Percentiles rank a stretch among this genome's conserved stretches.
These are phyloP conservation scores for Tulasnella sp. DNA, from an alignment of 768 basidiomycete genomes.

Conservation along the genomic window DNA sequence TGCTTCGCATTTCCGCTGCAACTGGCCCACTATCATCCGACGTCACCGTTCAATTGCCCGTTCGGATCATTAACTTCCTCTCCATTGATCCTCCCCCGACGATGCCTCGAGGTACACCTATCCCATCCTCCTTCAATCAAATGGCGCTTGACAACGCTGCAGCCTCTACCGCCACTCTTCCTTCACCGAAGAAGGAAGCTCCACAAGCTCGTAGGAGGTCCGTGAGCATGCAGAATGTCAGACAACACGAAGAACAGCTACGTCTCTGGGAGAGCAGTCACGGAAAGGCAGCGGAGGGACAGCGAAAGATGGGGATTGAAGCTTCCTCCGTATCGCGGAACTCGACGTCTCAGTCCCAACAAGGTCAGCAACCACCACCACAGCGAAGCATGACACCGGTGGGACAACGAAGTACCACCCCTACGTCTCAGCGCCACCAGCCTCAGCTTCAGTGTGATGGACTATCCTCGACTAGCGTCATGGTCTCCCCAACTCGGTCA, in stretches of 20 bases:
- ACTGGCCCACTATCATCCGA: conserved; percentile 50
- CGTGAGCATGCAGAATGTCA: not conserved
- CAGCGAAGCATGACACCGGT: not conserved
- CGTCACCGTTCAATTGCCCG: conserved; percentile 57
- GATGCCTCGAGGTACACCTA: not conserved
- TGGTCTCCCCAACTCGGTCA: not conserved
- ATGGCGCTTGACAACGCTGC: not conserved
- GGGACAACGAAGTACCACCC: not conserved
- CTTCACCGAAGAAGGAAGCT: not conserved
- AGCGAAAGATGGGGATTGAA: not conserved
- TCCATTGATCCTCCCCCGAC: conserved; percentile 71
- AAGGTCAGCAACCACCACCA: not conserved
- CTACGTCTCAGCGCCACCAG: not conserved
- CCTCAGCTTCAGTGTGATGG: not conserved
- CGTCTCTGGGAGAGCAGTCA: not conserved
- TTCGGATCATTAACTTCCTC: conserved; percentile 70
- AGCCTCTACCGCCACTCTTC: not conserved
- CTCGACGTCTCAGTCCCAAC: not conserved
- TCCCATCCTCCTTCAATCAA: not conserved
- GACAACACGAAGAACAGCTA: conserved; percentile 5
- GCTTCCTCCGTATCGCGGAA: not conserved
- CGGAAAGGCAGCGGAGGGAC: not conserved
- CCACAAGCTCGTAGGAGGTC: not conserved
- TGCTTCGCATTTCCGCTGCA: conserved; percentile 50
- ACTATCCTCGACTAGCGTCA: not conserved